These are phyloP conservation scores for Amborella trichopoda DNA, from an alignment of 164 flowering plant genomes.

Conservation along the genomic window DNA sequence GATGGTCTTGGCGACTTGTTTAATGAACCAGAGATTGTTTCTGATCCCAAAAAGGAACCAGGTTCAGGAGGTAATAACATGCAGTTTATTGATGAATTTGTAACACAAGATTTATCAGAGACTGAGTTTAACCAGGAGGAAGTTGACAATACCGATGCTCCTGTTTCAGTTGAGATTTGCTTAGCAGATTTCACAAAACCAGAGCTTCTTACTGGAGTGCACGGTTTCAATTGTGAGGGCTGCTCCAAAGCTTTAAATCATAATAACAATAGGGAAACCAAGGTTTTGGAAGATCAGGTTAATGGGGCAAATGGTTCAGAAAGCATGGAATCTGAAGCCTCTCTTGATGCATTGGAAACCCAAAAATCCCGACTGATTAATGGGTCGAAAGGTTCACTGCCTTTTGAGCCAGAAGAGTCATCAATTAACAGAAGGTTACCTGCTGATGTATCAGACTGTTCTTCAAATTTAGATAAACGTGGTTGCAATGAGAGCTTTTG, in stretches of 20 bases:
- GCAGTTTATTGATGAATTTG: constrained; percentile 14
- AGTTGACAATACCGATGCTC: constrained; percentile 66
- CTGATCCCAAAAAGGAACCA: constrained; percentile 20
- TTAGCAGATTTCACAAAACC: constrained; percentile 61
- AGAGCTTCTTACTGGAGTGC: constrained; percentile 72
- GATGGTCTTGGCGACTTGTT: constrained; percentile 80
- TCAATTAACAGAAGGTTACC: too few species aligned
- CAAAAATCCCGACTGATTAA: too few species aligned
- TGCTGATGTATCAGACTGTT: too few species aligned
- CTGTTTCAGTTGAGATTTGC: constrained; percentile 78
- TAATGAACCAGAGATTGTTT: constrained; percentile 59
- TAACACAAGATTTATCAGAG: background rate
- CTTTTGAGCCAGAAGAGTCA: too few species aligned
- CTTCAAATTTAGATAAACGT: constrained; percentile 6
- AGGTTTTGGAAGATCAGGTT: background rate
- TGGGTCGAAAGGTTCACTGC: too few species aligned
- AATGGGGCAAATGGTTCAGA: constrained; percentile 9
- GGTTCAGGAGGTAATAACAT: constrained; percentile 13
- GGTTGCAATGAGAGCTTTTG: constrained; percentile 11
- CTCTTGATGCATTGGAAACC: too few species aligned
- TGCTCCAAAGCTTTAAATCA: constrained; percentile 60
- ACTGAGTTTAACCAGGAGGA: constrained; percentile 89
- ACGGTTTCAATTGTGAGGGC: constrained; percentile 87
- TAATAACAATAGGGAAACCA: constrained; percentile 15
- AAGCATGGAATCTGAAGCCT: constrained; percentile 1